These are phyloP conservation scores for Naganishia vaughanmartiniae DNA, from an alignment of 768 basidiomycete genomes.

Conservation along the genomic window DNA sequence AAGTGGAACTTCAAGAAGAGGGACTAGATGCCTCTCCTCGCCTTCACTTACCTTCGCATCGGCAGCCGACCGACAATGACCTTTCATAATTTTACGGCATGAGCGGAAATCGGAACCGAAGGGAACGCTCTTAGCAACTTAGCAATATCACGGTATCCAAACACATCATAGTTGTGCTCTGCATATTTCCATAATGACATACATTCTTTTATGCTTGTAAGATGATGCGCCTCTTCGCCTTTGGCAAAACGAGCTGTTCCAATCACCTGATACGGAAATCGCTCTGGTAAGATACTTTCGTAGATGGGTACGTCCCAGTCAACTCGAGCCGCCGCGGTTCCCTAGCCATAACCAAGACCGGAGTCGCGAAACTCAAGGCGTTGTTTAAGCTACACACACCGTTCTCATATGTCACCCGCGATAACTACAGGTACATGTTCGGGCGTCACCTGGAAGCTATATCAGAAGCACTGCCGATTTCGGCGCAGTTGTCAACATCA, in stretches of 20 bases:
- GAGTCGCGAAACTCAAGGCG: too few species aligned
- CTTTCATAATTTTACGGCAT: not conserved
- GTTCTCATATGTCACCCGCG: not conserved
- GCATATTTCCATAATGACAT: not conserved
- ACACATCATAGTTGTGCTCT: not conserved
- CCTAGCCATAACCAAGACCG: too few species aligned
- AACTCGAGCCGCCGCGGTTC: too few species aligned
- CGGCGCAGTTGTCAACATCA: not conserved
- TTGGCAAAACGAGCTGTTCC: too few species aligned
- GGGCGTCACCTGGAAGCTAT: not conserved
- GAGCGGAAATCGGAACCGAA: not conserved
- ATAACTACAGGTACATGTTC: not conserved
- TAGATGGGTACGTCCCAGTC: too few species aligned
- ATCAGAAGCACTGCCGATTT: conserved; percentile 11
- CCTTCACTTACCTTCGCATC: not conserved
- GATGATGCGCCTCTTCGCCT: not conserved
- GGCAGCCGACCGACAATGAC: not conserved
- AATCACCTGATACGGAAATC: too few species aligned
- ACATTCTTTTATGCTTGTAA: not conserved
- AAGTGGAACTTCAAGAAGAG: conserved; percentile 25
- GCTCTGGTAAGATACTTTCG: too few species aligned
- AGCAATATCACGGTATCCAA: not conserved
- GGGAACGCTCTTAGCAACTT: not conserved
- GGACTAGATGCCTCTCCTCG: not conserved
- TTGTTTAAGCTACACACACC: too few species aligned